Evolutionary conservation across 805 yeast genomes (phyloP), one percentile per base, ranked within the genome.

Genomic region (Dipodascopsis uninucleata): DNA sequence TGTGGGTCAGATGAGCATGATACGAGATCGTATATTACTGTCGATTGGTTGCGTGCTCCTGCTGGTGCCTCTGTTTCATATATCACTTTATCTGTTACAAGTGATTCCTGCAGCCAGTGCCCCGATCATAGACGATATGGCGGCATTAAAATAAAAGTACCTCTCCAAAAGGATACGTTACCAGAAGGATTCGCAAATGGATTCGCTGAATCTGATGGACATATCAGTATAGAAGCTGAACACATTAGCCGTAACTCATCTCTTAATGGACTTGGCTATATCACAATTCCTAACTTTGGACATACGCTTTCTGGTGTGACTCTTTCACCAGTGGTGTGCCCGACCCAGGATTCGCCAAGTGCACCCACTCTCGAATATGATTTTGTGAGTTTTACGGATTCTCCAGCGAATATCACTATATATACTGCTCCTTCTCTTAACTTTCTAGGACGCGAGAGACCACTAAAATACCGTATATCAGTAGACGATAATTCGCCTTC

Each of bases 391-490:
- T 31, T 31, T 10, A 41, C 28, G n/a, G 53, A 58, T 22, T 8
- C 7, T 14, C 29, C 24, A 26, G 51, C 61, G 7, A 45, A 46
- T 22, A 38, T 54, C 20, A 42, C 41, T 9, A 45, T 57, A 3
- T 52, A 55, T 22, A 39, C 49, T 2, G 47, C 62, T 4, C 62
- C 64, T 32, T 50, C 60, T 17, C 47, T 59, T 36, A 60, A 60
- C 41, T 39, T 49, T 23, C 45, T 58, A 4, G 50, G 53, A 31
- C 59, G 56, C 4, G 16, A 32, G 22, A 33, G 49, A 7, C 61
- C 60, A 6, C 54, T 60, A 38, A 47, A 49, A 32, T 60, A 60
- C 40, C 61, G 57, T n/a, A 43, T 60, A 31, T 43, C 61, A 3
- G 41, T 60, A 26, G 64, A 60, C 40, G 59, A 56, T 36, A 58